phyloP scores from a whole-genome alignment of 495 filamentous ascomycete species.

The Aspergillus coremiiformis region DNA sequence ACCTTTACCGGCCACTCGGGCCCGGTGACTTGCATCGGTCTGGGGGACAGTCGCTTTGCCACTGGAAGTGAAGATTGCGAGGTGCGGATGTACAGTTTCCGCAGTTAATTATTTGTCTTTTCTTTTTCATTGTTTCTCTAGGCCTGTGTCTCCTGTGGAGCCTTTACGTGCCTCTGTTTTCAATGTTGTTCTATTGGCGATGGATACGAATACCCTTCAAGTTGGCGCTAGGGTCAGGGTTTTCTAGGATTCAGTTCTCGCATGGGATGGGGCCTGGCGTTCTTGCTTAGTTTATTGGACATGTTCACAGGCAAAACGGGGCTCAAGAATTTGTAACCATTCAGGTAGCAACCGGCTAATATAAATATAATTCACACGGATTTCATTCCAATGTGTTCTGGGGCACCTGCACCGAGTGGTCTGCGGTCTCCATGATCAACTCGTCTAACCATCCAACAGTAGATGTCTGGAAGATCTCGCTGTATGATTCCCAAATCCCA shows the following conservation, averaged over 20 bases:
- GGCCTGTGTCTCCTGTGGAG: background rate
- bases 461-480: no score
- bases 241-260: background rate
- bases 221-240: background rate
- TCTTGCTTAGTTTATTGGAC: background rate
- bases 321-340: no score
- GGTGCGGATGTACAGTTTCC: conserved; percentile 81
- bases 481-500: no score
- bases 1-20: conserved; percentile 85
- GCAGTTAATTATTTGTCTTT: conserved; percentile 27
- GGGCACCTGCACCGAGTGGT: no score
- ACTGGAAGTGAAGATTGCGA: conserved; percentile 91
- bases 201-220: conserved; percentile 8
- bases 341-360: no score
- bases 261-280: background rate
- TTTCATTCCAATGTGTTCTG: no score
- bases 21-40: conserved; percentile 84
- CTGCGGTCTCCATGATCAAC: no score
- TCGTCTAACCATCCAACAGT: no score
- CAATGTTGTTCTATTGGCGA: background rate
- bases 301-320: no score
- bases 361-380: no score
- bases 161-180: background rate
- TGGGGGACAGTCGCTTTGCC: conserved; percentile 79
- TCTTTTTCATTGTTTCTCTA: conserved; percentile 3